Evolutionary conservation across 768 basidiomycete species (phyloP), one percentile per base, ranked within the genome.

Genomic region (Chalciporus sphaerocephalus): DNA sequence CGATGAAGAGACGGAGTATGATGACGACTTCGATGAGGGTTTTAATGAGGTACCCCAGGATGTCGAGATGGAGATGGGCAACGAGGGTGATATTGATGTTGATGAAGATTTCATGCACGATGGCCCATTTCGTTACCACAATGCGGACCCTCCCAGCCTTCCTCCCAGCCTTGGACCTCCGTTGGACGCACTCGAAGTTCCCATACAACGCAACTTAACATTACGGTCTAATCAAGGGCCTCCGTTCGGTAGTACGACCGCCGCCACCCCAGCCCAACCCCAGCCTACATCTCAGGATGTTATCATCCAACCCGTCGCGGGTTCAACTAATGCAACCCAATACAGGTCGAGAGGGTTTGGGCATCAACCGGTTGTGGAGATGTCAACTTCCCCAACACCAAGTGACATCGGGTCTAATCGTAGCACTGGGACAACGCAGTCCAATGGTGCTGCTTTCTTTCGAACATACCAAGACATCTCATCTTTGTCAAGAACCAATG

Each of bases 1-100:
- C 43, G 84, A 76, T 36, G 85, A 82, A 56, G 80, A 81, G 53
- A 82, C 78, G 1, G 82, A 86, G 53, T 82, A 83, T 50, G 79
- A 83, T 40, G 80, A 70, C 42, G 58, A 67, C 33, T 65, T 65
- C 41, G 67, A 70, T 12, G 66, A 70, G 34, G 62, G 64, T 56
- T 55, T 62, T 44, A 51, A 65, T 45, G 49, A 69, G 52, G 52
- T 61, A 15, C 39, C 58, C 21, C 56, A 59, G 39, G 55, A 65
- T 30, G 55, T 61, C 45, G 66, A 69, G 32, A 60, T 64, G 48
- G 66, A 67, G 46, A 61, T 61, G 48, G 62, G 63, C 11, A 62
- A 63, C 44, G 69, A 67, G 32, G 71, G 58, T 22, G 62, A 82
- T 37, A 53, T 63, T 40, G 76, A 81, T 35, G 46, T 48, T 11